Percentiles rank a stretch among this genome's conserved stretches.
Conservation (phyloP, 208 protist genomes). For the Porcisia hertigi region DNA sequence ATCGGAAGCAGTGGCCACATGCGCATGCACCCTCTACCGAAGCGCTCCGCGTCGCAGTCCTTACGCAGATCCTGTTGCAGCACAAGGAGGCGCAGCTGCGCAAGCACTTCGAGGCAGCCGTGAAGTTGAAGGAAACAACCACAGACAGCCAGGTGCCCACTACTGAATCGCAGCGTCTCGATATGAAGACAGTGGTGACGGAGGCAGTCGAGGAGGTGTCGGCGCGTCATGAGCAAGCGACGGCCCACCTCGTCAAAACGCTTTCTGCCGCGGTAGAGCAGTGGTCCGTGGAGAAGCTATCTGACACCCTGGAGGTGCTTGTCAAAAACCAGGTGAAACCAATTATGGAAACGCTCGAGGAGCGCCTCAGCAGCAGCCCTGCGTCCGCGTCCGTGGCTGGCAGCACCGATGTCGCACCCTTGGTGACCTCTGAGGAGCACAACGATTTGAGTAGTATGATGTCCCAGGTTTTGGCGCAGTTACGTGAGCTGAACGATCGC, state of each 20-base stretch:
- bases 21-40: constrained; percentile 18
- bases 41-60: constrained; percentile 20
- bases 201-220: constrained; percentile 66
- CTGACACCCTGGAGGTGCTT: constrained; percentile 50
- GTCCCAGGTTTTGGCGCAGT: constrained; percentile 10
- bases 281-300: constrained; percentile 62
- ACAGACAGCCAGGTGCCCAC: constrained; percentile 27
- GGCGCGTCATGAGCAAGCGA: constrained; percentile 66
- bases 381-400: background rate
- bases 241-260: constrained; percentile 56
- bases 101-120: constrained; percentile 10
- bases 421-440: constrained; percentile 6
- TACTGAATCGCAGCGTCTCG: constrained; percentile 31
- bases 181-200: constrained; percentile 56
- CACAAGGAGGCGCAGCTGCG: constrained; percentile 31
- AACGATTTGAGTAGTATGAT: constrained; percentile 2
- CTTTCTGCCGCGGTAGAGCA: constrained; percentile 57
- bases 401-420: background rate
- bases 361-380: constrained; percentile 8
- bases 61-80: constrained; percentile 25
- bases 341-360: constrained; percentile 46
- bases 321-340: constrained; percentile 39
- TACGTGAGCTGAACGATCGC: constrained; percentile 23
- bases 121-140: constrained; percentile 17
- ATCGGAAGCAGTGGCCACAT: background rate